Base-by-base conservation (phyloP, 768 basidiomycete species). In the Tricholoma sp. region DNA sequence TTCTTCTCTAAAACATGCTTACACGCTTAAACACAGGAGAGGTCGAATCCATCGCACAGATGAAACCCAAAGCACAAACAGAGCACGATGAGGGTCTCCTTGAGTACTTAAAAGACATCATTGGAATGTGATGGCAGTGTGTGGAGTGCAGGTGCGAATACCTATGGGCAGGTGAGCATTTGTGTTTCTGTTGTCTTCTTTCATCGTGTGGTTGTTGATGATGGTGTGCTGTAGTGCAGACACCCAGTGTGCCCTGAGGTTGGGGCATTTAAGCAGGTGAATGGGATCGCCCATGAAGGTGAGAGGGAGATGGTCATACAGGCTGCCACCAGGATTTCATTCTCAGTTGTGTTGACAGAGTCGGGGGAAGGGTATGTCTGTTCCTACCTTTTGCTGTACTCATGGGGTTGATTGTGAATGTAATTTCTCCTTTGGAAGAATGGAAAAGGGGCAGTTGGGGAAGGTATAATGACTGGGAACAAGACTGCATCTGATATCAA, bases 101-200 rank as follows among this genome's bases (percentile, higher is more conserved):
- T 5, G 97, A 99, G 71, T 98, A 98, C 69, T 82, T 98, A 2
- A 95, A 99, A 69, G 97, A 99, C 63, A 98, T 99, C 71, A 94
- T 98, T 46, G 97, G 97, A 14, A 98, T 96, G 0, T 87, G 94
- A 86, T 37, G 95, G 95, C 5, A 78, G 80, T 52, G 82, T 91
- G 7, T 98, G 92, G 93, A 83, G 84, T 5, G 85, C 86, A 9
- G 95, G 95, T 0, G 81, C 79, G 60, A 98, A 98, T 69, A 81
- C 78, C 57, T 69, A 85, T 21, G 94, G 93, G 16, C 89, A 94
- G 78, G 92, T 93, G 68, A 55, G 82, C 62, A 22, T 10, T 16
- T 39, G 57, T n/a, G 57, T 29, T 27, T 8, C 14, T 22, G 34
- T 32, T 41, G 35, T 55, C 18, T 50, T 31, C 22, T 51, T 37